These are phyloP conservation scores for Oleoguttula mirabilis DNA, from an alignment of 495 filamentous ascomycete genomes.

Conservation along the genomic window DNA sequence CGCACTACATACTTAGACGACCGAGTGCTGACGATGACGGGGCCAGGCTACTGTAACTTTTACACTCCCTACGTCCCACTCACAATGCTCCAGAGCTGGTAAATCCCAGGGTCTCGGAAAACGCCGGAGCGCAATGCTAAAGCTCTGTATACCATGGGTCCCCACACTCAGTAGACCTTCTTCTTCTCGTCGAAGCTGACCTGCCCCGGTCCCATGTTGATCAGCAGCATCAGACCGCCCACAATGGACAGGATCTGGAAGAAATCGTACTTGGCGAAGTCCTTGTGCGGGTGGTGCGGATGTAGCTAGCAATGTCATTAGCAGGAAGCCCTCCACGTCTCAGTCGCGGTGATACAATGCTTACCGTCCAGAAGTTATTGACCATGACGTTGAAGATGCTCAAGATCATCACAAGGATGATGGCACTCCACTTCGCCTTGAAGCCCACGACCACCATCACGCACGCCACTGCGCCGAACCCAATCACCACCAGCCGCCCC, in stretches of 20 bases:
- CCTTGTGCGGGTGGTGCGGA: conserved; percentile 95
- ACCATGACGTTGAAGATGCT: conserved; percentile 94
- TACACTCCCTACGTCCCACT: no score
- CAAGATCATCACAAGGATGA: conserved; percentile 82
- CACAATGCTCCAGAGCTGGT: no score
- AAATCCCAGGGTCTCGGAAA: background rate
- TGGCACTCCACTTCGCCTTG: conserved; percentile 98
- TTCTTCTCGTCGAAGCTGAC: conserved; percentile 99
- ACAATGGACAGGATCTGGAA: conserved; percentile 99
- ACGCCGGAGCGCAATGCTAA: background rate
- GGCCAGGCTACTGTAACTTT: no score
- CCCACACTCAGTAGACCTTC: conserved; percentile 71
- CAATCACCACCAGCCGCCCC: conserved; percentile 67
- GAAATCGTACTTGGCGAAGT: conserved; percentile 99
- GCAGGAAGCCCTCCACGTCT: no score
- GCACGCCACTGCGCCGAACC: conserved; percentile 78
- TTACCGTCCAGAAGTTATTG: conserved; percentile 99
- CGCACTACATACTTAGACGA: no score
- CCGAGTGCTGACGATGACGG: no score
- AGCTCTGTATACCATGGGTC: background rate
- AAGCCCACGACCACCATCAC: conserved; percentile 99
- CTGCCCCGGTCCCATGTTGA: conserved; percentile 96
- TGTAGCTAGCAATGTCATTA: conserved; percentile 54
- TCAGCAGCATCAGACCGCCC: conserved; percentile 85
- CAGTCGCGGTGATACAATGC: no score